A percentile compares a stretch with the other conserved stretches of the same genome.
Conservation (phyloP, 768 basidiomycete genomes). For the Leccinum sublutescens region DNA sequence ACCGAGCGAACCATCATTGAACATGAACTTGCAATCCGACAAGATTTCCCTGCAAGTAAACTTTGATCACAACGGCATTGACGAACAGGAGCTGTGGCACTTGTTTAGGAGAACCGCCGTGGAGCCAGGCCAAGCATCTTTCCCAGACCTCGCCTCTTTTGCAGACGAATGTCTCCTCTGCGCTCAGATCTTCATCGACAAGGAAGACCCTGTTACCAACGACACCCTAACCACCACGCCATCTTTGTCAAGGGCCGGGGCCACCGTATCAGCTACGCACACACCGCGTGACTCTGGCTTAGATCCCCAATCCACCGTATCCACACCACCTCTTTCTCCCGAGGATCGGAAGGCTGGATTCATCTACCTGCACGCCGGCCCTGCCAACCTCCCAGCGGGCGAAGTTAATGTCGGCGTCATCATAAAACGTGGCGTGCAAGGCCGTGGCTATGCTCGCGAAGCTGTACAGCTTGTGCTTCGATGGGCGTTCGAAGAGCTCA, state of each 20-base stretch:
- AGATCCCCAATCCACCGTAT: background rate
- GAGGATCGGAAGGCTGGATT: constrained; percentile 13
- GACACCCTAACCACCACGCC: background rate
- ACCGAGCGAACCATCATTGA: constrained; percentile 3
- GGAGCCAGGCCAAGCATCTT: constrained; percentile 28
- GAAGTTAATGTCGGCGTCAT: constrained; percentile 61
- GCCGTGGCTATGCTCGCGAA: constrained; percentile 44
- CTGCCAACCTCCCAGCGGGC: constrained; percentile 21
- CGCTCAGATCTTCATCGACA: constrained; percentile 17
- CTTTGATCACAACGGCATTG: background rate
- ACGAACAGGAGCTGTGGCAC: constrained; percentile 20
- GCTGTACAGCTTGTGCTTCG: constrained; percentile 45
- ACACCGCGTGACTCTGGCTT: background rate
- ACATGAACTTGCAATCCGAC: constrained; percentile 8
- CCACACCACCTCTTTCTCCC: background rate
- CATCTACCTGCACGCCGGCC: constrained; percentile 27
- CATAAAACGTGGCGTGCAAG: constrained; percentile 36
- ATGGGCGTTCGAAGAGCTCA: constrained; percentile 42
- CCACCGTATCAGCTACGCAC: background rate
- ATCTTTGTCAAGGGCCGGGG: background rate
- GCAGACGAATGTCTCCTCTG: constrained; percentile 32
- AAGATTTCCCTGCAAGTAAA: constrained; percentile 11
- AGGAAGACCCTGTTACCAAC: background rate
- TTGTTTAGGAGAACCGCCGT: constrained; percentile 23
- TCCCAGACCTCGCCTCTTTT: constrained; percentile 23